Base-by-base conservation (phyloP, 768 basidiomycete species). In the Boletus tylopilopsis region DNA sequence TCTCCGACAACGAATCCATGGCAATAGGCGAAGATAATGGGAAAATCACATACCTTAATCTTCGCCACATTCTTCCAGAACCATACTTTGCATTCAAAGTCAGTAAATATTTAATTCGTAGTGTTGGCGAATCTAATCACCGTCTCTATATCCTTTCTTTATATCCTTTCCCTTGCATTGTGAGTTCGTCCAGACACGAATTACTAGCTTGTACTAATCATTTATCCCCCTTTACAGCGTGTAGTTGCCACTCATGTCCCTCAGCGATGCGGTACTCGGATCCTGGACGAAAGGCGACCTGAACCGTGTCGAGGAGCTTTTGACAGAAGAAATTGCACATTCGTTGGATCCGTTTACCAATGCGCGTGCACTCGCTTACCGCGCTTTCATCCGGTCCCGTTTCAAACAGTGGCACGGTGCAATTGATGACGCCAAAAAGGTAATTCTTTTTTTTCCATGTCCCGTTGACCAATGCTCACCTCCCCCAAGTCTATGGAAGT, bases 351-450 rank as follows among this genome's bases (percentile, higher is more conserved):
- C 32, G 10, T 10, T 24, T 29, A 9, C 35, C 8, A 36, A 23
- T 21, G 11, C 45, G 6, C 37, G n/a, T 9, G 37, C 44, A 5
- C 42, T 41, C 5, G 45, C 54, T 18, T 18, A 44, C 3, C 51
- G 50, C 9, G 30, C 54, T 1, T 38, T 55, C 3, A n/a, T 53
- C 24, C 18, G 46, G 21, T 21, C 16, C 0, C 38, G 42, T 6
- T 32, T 21, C 7, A 29, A 25, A 24, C 21, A 23, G 3, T 40
- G 41, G 42, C 13, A 36, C 23, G 18, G 6, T 25, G 42, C 42
- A n/a, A 2, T 40, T 2, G 42, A 44, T 12, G 51, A 55, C 12
- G 47, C 35, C 9, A 49, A 45, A 21, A 42, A 46, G 47, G 53
- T 55, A 38, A 4, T 2, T 22, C n/a, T 21, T 6, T 29, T 27